Evolutionary conservation across 2,329 filamentous ascomycete genomes (phyloP).

Genomic region (Penicillium janthinellum): DNA sequence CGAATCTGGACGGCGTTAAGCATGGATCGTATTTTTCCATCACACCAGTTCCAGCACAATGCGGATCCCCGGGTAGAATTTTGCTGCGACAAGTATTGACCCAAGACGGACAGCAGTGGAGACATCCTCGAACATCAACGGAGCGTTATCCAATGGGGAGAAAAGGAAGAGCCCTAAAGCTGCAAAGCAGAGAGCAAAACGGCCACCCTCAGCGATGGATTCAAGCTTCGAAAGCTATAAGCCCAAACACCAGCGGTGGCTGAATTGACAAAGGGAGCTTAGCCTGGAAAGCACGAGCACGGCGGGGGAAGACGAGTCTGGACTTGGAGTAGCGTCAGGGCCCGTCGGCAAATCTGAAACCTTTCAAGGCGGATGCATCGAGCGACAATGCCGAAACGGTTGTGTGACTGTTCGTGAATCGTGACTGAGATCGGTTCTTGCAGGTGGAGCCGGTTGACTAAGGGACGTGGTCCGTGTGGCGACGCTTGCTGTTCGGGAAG

Average conservation of each 20-base stretch:
- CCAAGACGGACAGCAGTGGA: neutral
- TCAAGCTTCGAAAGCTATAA: constrained; percentile 10
- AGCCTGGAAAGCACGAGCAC: neutral
- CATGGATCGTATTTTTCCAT: too few species aligned
- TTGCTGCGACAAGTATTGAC: neutral
- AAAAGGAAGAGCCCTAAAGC: neutral
- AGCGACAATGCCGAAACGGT: constrained; percentile 25
- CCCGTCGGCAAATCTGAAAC: constrained; percentile 31
- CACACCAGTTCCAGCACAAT: neutral
- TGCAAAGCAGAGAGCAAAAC: neutral
- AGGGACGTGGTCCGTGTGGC: constrained; percentile 8
- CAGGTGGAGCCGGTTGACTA: constrained; percentile 20
- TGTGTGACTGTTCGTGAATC: constrained; percentile 13
- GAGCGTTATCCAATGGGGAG: neutral
- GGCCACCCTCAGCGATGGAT: neutral
- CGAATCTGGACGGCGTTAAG: too few species aligned
- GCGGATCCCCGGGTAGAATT: neutral
- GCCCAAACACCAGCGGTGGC: neutral
- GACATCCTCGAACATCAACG: neutral
- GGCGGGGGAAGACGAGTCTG: neutral
- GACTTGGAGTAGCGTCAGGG: neutral
- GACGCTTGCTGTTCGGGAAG: neutral
- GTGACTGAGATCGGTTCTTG: constrained; percentile 18
- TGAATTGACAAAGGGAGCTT: neutral
- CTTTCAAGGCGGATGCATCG: constrained; percentile 15